Conservation (phyloP, 371 early-diverging fungal species). For the Circinella minor region DNA sequence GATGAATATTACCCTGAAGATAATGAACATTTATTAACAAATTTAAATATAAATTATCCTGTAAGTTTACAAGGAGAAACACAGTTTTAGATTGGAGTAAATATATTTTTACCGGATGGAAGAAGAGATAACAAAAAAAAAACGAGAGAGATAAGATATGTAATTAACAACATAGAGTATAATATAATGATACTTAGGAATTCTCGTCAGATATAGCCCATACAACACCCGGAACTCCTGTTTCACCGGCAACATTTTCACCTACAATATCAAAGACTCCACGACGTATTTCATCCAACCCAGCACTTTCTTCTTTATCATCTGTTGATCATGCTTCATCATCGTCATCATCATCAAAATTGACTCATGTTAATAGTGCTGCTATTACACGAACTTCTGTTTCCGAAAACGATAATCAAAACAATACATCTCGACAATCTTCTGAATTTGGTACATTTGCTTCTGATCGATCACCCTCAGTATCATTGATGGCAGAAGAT, state of each 20-base stretch:
- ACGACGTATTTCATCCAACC: conserved; percentile 20
- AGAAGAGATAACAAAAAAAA: background rate
- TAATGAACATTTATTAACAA: conserved; percentile 42
- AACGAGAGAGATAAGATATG: background rate
- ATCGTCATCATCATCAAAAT: background rate
- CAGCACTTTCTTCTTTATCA: conserved; percentile 12
- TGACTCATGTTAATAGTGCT: background rate
- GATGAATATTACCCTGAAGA: conserved; percentile 40
- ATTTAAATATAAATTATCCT: conserved; percentile 41
- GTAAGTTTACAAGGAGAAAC: conserved; percentile 29
- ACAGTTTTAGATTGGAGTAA: no score
- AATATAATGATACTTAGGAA: conserved; percentile 29
- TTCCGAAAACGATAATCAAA: conserved; percentile 1
- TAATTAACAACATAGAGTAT: no score
- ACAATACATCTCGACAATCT: conserved; percentile 24
- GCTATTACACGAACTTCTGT: background rate
- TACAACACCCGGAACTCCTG: conserved; percentile 30
- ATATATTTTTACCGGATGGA: background rate
- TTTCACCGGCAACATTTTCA: conserved; percentile 22
- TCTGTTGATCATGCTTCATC: conserved; percentile 2
- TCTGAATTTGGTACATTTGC: conserved; percentile 26
- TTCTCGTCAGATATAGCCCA: conserved; percentile 47
- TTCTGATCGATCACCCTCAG: conserved; percentile 24
- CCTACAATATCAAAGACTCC: conserved; percentile 22
- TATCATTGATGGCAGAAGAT: conserved; percentile 22